Conservation (phyloP, 1,284 basidiomycete genomes). For the Fistulinella staudtii region DNA sequence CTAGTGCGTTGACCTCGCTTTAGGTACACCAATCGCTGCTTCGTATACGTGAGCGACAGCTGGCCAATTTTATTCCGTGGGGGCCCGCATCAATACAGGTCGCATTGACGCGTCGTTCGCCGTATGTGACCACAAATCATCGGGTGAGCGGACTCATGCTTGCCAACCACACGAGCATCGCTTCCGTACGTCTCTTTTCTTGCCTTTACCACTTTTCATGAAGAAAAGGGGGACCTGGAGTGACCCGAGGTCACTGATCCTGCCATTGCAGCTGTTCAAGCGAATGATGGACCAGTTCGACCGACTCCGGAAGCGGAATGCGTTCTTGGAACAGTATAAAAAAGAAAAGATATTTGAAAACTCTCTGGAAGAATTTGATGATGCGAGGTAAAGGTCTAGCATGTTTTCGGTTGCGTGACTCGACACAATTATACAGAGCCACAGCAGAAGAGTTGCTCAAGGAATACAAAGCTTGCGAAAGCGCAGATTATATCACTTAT, state of each 20-base stretch:
- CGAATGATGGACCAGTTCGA: conserved; percentile 97
- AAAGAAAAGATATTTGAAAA: conserved; percentile 94
- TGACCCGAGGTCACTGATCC: not conserved
- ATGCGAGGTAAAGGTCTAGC: conserved; percentile 62
- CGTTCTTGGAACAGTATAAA: conserved; percentile 97
- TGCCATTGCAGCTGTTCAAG: conserved; percentile 76
- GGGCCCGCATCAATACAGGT: conserved; percentile 98
- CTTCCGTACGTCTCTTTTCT: conserved; percentile 58
- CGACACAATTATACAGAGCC: conserved; percentile 45
- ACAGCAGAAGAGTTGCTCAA: conserved; percentile 84
- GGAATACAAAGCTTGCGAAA: conserved; percentile 92
- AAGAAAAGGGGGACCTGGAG: no score
- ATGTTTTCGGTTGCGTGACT: not conserved
- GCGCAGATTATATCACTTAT: conserved; percentile 84
- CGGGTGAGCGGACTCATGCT: conserved; percentile 98
- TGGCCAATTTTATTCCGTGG: conserved; percentile 99
- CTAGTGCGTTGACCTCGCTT: conserved; percentile 3
- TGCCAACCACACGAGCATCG: conserved; percentile 97
- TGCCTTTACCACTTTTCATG: not conserved
- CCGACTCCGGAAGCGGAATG: conserved; percentile 82
- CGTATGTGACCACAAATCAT: conserved; percentile 85
- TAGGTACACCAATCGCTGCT: conserved; percentile 96
- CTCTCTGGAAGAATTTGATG: conserved; percentile 90
- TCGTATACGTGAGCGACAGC: conserved; percentile 92
- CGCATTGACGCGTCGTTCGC: conserved; percentile 88